A percentile compares a stretch with the other conserved stretches of the same genome.
These are phyloP conservation scores for Hibiscus syriacus DNA, from an alignment of 345 rosid genomes.

Conservation along the genomic window DNA sequence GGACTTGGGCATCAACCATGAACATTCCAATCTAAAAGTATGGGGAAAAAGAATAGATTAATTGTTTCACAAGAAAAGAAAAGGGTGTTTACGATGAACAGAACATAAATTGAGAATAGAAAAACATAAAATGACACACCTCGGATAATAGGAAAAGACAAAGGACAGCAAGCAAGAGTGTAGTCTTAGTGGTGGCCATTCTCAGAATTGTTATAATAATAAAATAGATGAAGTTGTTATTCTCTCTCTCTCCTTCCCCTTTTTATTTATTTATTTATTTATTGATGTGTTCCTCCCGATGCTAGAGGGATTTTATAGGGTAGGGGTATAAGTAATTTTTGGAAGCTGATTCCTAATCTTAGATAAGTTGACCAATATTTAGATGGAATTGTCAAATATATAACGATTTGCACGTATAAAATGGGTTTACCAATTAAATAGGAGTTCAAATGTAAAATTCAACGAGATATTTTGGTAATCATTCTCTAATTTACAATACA, in stretches of 20 bases:
- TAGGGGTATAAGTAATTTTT: neutral
- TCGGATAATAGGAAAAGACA: neutral
- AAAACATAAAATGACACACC: neutral
- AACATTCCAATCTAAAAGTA: slow-evolving; percentile 1
- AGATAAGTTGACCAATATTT: neutral
- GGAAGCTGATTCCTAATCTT: neutral
- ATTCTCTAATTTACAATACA: too few species aligned
- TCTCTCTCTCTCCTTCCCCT: neutral
- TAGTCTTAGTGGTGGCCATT: slow-evolving; percentile 10
- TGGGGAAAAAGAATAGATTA: neutral
- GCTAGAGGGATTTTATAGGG: neutral
- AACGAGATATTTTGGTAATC: too few species aligned
- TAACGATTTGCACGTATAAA: neutral
- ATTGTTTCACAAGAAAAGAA: neutral
- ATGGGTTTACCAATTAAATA: neutral
- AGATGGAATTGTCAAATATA: neutral
- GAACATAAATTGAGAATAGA: neutral
- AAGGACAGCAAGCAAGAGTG: neutral
- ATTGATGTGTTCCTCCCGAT: neutral
- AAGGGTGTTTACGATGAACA: too few species aligned
- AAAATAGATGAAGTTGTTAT: neutral
- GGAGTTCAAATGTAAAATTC: neutral
- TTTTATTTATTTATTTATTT: neutral
- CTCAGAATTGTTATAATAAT: neutral
- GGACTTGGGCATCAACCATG: slow-evolving; percentile 13